Base-by-base conservation (phyloP, 176 grass and related monocot species). In the Miscanthus lutarioriparius region DNA sequence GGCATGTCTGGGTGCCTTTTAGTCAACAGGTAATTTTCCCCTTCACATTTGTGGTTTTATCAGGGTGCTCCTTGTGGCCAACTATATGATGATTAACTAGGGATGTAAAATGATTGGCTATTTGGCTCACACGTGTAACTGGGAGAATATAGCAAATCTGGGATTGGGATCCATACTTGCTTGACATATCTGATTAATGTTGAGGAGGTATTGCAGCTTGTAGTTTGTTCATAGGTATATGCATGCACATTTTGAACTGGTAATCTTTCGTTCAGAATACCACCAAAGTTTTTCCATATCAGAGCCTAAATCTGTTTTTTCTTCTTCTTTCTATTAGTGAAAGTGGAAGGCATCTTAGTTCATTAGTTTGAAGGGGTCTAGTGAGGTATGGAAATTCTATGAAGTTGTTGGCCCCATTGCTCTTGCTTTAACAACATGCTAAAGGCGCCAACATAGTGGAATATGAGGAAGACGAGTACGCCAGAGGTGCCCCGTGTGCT, bases 381-480 rank as follows among this genome's bases (percentile, higher is more conserved):
- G 14, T 28, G 56, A 77, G 28, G 56, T 70, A 3, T 33, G 11
- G 8, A 37, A 68, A 36, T 64, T 80, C n/a, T 67, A 5, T 14
- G 2, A 10, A 76, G 49, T 62, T 48, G 38, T 8, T 30, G 39
- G 28, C 7, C 30, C 8, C 32, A 23, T 15, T 63, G 59, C 11
- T 78, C 16, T 17, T 74, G 61, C 77, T 65, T 65, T 27, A 30
- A 54, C n/a, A 83, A 47, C 3, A 23, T 75, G 62, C 59, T 33
- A 72, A 74, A 19, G 59, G 56, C 17, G 6, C 28, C 65, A 33
- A 80, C 11, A 1, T 10, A 74, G 44, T 64, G 32, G 32, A 89
- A 76, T 8, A 89, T 49, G 12, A 10, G 12, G 65, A 77, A 70
- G 41, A 64, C 43, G n/a, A n/a, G n/a, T n/a, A n/a, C n/a, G n/a